Percentiles rank a stretch among this genome's conserved stretches.
These are phyloP conservation scores for Stentor coeruleus DNA, from an alignment of 73 alveolate species.

Conservation along the genomic window DNA sequence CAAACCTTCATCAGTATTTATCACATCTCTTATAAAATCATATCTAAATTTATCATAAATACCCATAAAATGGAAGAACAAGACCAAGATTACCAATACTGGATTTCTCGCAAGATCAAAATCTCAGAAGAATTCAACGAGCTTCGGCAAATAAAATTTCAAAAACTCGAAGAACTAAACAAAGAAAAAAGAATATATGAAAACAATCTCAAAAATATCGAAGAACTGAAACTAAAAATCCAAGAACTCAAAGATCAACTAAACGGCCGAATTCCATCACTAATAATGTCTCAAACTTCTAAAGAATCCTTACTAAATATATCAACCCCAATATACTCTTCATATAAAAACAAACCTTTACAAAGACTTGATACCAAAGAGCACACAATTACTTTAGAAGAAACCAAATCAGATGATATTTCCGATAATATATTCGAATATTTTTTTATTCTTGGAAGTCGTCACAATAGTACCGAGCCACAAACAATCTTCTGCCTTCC, in stretches of 20 bases:
- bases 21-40: too few relatives aligned
- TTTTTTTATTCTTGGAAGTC: neutral
- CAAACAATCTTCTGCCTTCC: neutral
- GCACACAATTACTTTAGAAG: neutral
- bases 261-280: too few relatives aligned
- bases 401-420: neutral
- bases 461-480: neutral
- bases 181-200: neutral
- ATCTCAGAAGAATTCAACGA: neutral
- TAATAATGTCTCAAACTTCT: neutral
- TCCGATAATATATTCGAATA: neutral
- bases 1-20: too few relatives aligned
- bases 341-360: neutral
- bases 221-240: neutral
- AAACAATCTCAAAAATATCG: neutral
- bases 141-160: neutral
- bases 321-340: neutral
- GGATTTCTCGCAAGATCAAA: neutral
- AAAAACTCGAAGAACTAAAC: neutral
- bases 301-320: neutral
- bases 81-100: neutral
- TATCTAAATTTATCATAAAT: too few relatives aligned
- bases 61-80: neutral
- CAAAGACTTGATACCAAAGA: neutral
- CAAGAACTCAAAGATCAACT: neutral